These are phyloP conservation scores for Porodaedalea pini DNA, from an alignment of 1,284 basidiomycete species.

Conservation along the genomic window DNA sequence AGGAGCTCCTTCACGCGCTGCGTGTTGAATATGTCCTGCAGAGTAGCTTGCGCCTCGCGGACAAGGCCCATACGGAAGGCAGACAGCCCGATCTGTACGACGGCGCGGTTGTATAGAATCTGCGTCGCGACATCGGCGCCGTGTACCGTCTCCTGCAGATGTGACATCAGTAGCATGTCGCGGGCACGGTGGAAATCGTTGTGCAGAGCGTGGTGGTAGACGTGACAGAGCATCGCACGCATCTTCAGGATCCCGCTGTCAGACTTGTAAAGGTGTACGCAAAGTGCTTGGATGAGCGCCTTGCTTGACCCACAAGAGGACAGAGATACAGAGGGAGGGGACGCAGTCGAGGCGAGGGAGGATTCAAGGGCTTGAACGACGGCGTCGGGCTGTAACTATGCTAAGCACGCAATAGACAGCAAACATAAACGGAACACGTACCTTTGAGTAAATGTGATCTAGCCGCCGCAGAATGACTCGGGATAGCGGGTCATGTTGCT, in stretches of 20 bases:
- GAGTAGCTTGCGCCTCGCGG: constrained; percentile 87
- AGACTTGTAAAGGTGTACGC: constrained; percentile 91
- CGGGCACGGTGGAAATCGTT: constrained; percentile 97
- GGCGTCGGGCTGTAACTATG: constrained; percentile 70
- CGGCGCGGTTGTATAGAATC: constrained; percentile 96
- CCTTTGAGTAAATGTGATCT: constrained; percentile 99
- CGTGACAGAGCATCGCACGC: constrained; percentile 95
- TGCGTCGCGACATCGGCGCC: constrained; percentile 96
- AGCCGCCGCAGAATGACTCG: constrained; percentile 93
- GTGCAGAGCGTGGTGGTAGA: constrained; percentile 95
- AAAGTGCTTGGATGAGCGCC: constrained; percentile 82
- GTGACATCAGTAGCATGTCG: constrained; percentile 98
- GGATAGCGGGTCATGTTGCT: constrained; percentile 74
- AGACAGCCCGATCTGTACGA: constrained; percentile 95
- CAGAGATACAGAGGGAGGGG: constrained; percentile 58
- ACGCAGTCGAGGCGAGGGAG: constrained; percentile 51
- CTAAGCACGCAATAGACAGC: constrained; percentile 15
- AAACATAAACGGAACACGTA: constrained; percentile 31
- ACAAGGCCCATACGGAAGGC: constrained; percentile 96
- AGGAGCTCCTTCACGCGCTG: constrained; percentile 96
- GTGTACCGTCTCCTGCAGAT: constrained; percentile 94
- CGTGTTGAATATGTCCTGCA: constrained; percentile 95
- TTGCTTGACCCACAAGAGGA: constrained; percentile 56
- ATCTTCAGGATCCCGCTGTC: constrained; percentile 89
- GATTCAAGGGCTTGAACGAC: constrained; percentile 91